Percentiles rank a stretch among this genome's conserved stretches.
phyloP scores from a whole-genome alignment of 192 early-diverging fungal species.

The Entomortierella lignicola region DNA sequence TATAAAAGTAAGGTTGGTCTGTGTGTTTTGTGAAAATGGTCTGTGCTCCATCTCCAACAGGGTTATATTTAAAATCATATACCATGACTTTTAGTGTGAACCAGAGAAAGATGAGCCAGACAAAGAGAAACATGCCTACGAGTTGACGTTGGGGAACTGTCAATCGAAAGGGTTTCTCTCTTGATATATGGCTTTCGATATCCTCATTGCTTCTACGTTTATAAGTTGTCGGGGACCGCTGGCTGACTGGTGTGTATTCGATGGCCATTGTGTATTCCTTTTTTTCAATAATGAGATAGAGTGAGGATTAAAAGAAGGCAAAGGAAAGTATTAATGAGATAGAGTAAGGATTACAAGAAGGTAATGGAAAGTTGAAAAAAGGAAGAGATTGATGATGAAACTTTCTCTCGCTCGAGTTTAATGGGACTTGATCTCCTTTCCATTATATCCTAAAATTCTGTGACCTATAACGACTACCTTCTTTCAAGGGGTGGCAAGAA shows the following conservation, averaged over 20 bases:
- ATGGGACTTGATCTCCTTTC: not conserved
- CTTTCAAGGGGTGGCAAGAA: no score
- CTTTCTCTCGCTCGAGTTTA: not conserved
- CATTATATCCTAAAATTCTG: not conserved
- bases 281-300: no score
- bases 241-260: slow-evolving; percentile 13
- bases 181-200: not conserved
- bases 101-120: slow-evolving; percentile 20
- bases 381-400: not conserved
- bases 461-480: no score
- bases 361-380: not conserved
- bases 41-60: no score
- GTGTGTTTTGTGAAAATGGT: not conserved
- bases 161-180: slow-evolving; percentile 8
- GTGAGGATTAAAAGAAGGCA: not conserved
- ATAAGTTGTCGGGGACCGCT: not conserved
- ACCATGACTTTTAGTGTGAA: not conserved
- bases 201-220: slow-evolving; percentile 5
- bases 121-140: slow-evolving; percentile 14
- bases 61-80: no score
- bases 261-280: not conserved
- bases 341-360: not conserved
- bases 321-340: no score
- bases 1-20: not conserved
- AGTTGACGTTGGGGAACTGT: slow-evolving; percentile 16